A percentile compares a stretch with the other conserved stretches of the same genome.
These are phyloP conservation scores for Leptographium wingfieldii DNA, from an alignment of 2,329 filamentous ascomycete species.

Conservation along the genomic window DNA sequence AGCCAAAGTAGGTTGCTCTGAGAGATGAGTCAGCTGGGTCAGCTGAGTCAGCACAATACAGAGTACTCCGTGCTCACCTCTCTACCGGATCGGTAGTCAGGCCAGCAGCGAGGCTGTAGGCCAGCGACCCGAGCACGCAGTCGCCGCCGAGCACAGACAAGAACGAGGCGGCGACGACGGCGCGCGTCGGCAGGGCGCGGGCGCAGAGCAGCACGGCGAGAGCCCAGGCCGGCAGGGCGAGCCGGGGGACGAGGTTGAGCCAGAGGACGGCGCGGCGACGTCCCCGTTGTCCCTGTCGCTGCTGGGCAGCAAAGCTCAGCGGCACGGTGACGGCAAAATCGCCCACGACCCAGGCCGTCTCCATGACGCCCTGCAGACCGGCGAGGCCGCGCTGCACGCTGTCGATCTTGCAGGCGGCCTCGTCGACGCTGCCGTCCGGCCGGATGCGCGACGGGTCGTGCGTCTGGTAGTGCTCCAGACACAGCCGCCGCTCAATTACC, in stretches of 20 bases:
- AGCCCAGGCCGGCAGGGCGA: constrained; percentile 28
- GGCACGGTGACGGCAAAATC: constrained; percentile 38
- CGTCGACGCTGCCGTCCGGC: constrained; percentile 30
- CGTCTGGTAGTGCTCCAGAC: constrained; percentile 33
- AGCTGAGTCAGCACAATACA: background rate
- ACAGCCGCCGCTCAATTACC: constrained; percentile 34
- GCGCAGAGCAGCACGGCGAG: constrained; percentile 26
- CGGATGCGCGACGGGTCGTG: constrained; percentile 22
- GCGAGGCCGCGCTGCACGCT: constrained; percentile 37
- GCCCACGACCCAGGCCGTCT: constrained; percentile 35
- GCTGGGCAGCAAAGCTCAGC: constrained; percentile 30
- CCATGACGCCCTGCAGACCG: constrained; percentile 37
- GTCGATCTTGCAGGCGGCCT: constrained; percentile 41
- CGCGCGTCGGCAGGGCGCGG: constrained; percentile 22
- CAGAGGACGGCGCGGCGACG: constrained; percentile 25
- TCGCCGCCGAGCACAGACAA: constrained; percentile 35
- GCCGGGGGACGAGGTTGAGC: constrained; percentile 30
- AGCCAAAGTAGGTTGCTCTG: constrained; percentile 36
- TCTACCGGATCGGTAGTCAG: constrained; percentile 30
- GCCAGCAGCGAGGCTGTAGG: constrained; percentile 31
- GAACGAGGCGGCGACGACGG: constrained; percentile 27
- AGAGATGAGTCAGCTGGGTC: background rate
- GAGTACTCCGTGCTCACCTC: constrained; percentile 12
- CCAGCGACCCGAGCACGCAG: constrained; percentile 37
- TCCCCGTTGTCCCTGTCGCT: background rate